Evolutionary conservation across 2,329 filamentous ascomycete genomes (phyloP).

Genomic region (Calonectria hongkongensis): DNA sequence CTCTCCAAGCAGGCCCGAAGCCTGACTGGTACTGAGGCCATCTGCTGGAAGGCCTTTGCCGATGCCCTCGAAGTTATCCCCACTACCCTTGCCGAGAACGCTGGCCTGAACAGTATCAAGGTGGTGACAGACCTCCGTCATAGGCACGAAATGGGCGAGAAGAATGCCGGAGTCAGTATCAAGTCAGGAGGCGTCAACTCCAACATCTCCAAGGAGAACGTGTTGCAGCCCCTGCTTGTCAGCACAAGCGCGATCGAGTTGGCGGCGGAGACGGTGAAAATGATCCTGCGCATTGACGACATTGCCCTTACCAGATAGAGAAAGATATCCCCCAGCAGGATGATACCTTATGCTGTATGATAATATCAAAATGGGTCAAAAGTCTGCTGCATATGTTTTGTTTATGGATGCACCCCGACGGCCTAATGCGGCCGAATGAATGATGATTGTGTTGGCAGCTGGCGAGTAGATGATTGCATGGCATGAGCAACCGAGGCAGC

Average conservation of each 20-base stretch:
- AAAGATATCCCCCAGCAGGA: slow-evolving; percentile 56
- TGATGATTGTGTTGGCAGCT: slow-evolving; percentile 29
- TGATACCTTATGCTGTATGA: slow-evolving; percentile 58
- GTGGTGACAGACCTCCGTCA: slow-evolving; percentile 97
- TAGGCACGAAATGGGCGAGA: slow-evolving; percentile 95
- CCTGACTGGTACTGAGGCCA: slow-evolving; percentile 92
- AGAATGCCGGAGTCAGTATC: slow-evolving; percentile 97
- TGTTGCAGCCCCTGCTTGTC: slow-evolving; percentile 95
- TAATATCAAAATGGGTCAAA: slow-evolving; percentile 59
- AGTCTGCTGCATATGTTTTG: slow-evolving; percentile 48
- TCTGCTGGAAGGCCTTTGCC: slow-evolving; percentile 99
- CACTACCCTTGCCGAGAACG: slow-evolving; percentile 97
- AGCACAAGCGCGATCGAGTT: slow-evolving; percentile 98
- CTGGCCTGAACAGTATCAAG: slow-evolving; percentile 98
- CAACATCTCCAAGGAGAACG: slow-evolving; percentile 97
- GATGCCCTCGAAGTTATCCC: slow-evolving; percentile 98
- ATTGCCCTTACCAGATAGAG: slow-evolving; percentile 77
- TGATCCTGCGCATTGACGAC: slow-evolving; percentile 83
- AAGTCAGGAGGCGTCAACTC: slow-evolving; percentile 97
- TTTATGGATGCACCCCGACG: slow-evolving; percentile 22
- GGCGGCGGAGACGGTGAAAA: slow-evolving; percentile 98
- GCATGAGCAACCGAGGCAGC: slow-evolving; percentile 25
- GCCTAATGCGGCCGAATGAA: slow-evolving; percentile 2
- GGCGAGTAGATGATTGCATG: not conserved
- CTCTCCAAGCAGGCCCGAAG: slow-evolving; percentile 88